These are phyloP conservation scores for Gossypium schwendimanii DNA, from an alignment of 441 rosid species.

Conservation along the genomic window DNA sequence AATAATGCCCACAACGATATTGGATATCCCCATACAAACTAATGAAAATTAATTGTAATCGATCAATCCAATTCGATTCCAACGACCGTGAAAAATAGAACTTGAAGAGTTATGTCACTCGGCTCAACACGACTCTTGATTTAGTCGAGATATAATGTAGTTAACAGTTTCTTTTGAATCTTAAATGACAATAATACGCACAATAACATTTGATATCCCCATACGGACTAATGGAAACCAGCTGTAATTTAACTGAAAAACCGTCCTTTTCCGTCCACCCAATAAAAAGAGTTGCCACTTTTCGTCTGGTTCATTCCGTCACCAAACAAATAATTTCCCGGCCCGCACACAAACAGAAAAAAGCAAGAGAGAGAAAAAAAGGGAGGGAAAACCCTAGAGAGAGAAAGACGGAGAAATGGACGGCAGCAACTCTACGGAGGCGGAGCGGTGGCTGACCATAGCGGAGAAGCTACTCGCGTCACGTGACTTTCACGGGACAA, in stretches of 20 bases:
- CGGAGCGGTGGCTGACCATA: constrained; percentile 67
- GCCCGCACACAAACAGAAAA: not conserved
- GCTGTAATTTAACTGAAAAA: not conserved
- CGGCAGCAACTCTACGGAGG: constrained; percentile 35
- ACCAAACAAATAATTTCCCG: not conserved
- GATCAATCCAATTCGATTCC: too few relatives aligned
- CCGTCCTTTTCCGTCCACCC: constrained; percentile 6
- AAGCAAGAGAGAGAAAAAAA: not conserved
- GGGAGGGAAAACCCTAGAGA: not conserved
- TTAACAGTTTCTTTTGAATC: not conserved
- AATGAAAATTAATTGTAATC: too few relatives aligned
- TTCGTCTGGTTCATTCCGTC: not conserved
- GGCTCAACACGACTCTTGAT: too few relatives aligned
- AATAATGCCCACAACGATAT: too few relatives aligned
- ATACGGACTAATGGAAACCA: not conserved
- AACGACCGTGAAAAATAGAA: too few relatives aligned
- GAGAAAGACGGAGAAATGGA: constrained; percentile 11
- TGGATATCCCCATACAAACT: too few relatives aligned
- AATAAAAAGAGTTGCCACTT: not conserved
- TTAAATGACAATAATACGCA: not conserved
- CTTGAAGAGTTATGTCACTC: too few relatives aligned
- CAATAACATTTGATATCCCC: not conserved
- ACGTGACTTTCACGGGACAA: constrained; percentile 68
- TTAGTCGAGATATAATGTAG: too few relatives aligned
- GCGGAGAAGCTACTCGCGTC: constrained; percentile 83